phyloP scores from a whole-genome alignment of 331 rosid genomes.

The Cydonia oblonga region DNA sequence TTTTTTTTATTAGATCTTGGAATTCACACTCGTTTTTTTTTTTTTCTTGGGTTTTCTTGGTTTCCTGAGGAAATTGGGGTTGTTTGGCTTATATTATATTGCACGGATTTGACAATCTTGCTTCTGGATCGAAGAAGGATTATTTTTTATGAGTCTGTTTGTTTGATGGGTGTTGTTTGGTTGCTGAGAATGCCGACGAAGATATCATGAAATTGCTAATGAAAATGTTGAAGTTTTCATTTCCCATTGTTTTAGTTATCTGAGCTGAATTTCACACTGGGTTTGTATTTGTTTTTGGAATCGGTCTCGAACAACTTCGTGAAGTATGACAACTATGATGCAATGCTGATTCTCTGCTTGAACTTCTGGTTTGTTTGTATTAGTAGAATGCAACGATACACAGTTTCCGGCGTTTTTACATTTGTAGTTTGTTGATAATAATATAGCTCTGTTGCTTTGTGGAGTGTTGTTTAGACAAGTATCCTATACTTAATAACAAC shows the following conservation, averaged over 20 bases:
- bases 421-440: no score
- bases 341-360: not conserved
- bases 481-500: no score
- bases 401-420: no score
- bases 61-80: not conserved
- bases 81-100: not conserved
- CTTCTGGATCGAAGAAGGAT: not conserved
- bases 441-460: no score
- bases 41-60: not conserved
- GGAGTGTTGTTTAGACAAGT: no score
- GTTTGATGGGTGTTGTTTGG: not conserved
- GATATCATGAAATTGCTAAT: not conserved
- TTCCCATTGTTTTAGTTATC: not conserved
- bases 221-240: not conserved
- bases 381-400: not conserved
- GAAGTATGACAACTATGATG: not conserved
- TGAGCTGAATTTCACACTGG: not conserved
- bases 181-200: not conserved
- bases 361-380: no score
- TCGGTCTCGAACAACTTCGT: not conserved
- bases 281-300: not conserved
- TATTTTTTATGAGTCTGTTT: not conserved
- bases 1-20: slow-evolving; percentile 2
- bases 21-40: not conserved
- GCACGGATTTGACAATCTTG: not conserved